Percentiles rank a stretch among this genome's conserved stretches.
Evolutionary conservation across 2,329 filamentous ascomycete genomes (phyloP).

Genomic region (Fusarium albidum): DNA sequence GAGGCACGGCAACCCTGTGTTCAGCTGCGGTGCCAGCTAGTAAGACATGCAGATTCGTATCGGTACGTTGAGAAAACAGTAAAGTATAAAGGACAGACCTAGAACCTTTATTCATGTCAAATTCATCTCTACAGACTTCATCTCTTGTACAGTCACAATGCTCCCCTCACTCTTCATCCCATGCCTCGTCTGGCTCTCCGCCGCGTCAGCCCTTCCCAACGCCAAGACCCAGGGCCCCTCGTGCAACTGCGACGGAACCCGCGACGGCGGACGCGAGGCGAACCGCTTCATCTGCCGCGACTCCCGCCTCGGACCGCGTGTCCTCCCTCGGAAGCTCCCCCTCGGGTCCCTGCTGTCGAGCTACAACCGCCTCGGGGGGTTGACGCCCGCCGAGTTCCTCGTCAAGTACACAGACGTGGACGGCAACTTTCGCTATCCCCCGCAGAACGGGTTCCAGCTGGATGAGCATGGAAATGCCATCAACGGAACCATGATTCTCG

Average conservation of each 20-base stretch:
- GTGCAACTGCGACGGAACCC: slow-evolving; percentile 37
- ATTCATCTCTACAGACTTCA: neutral
- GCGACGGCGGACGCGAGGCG: slow-evolving; percentile 20
- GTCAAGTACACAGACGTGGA: slow-evolving; percentile 42
- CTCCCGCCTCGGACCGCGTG: slow-evolving; percentile 46
- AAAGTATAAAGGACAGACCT: neutral
- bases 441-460: slow-evolving; percentile 51
- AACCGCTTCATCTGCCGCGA: slow-evolving; percentile 47
- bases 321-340: slow-evolving; percentile 46
- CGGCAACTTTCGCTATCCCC: slow-evolving; percentile 49
- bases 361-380: slow-evolving; percentile 50
- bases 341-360: slow-evolving; percentile 41
- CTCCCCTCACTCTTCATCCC: slow-evolving; percentile 26
- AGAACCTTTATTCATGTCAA: rapidly evolving
- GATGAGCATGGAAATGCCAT: slow-evolving; percentile 47
- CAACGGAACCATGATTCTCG: slow-evolving; percentile 50
- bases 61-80: neutral
- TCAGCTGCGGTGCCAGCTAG: slow-evolving; percentile 3
- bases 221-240: slow-evolving; percentile 7
- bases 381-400: slow-evolving; percentile 53
- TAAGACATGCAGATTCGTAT: slow-evolving; percentile 12
- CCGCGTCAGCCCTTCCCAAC: slow-evolving; percentile 23
- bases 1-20: slow-evolving; percentile 10
- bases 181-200: slow-evolving; percentile 22
- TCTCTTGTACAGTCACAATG: slow-evolving; percentile 12